Percentiles rank a stretch among this genome's conserved stretches.
Conservation (phyloP, 1,139 yeast species). For the Lodderomyces parapsilosis region DNA sequence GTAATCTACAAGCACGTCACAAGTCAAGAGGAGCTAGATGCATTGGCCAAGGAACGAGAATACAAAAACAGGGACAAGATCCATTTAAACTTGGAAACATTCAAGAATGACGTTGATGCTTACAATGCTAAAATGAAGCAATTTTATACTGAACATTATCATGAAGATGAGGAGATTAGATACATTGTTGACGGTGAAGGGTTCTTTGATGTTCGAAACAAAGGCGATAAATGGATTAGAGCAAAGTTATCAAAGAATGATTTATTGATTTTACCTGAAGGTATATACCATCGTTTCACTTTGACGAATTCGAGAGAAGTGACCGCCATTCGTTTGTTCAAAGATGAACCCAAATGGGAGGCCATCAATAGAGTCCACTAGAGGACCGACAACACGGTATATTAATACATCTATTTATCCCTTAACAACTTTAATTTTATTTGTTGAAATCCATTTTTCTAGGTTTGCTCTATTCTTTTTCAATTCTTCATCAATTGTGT, state of each 20-base stretch:
- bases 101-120: slow-evolving; percentile 61
- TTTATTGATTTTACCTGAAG: slow-evolving; percentile 78
- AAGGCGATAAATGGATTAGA: slow-evolving; percentile 76
- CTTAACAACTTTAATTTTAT: slow-evolving; percentile 63
- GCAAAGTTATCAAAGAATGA: slow-evolving; percentile 64
- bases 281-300: slow-evolving; percentile 90
- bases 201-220: slow-evolving; percentile 81
- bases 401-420: slow-evolving; percentile 8
- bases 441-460: slow-evolving; percentile 65
- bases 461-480: slow-evolving; percentile 51
- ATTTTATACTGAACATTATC: slow-evolving; percentile 86
- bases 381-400: background rate
- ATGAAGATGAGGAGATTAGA: slow-evolving; percentile 96
- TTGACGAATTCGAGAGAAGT: slow-evolving; percentile 62
- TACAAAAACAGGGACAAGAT: slow-evolving; percentile 83
- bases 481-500: slow-evolving; percentile 46
- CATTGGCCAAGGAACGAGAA: slow-evolving; percentile 62
- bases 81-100: slow-evolving; percentile 55
- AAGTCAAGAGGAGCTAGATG: slow-evolving; percentile 57
- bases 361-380: slow-evolving; percentile 65
- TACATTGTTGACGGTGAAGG: slow-evolving; percentile 90
- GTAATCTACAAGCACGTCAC: slow-evolving; percentile 63
- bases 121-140: slow-evolving; percentile 63
- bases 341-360: slow-evolving; percentile 96
- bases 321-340: slow-evolving; percentile 78